Base-by-base conservation (phyloP, 164 flowering plant species). In the Aristolochia contorta region DNA sequence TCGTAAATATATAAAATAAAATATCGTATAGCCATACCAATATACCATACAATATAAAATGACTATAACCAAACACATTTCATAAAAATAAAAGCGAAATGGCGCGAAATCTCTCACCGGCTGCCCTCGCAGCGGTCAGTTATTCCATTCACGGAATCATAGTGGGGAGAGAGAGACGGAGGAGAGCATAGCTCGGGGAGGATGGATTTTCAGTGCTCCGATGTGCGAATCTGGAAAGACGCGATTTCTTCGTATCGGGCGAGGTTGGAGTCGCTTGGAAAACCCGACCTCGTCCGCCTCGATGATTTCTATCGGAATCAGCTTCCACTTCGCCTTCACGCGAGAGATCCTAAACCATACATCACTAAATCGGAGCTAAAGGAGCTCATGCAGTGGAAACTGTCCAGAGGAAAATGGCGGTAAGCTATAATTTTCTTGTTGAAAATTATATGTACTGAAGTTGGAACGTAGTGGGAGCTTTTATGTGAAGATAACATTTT, bases 381-480 rank as follows among this genome's bases (percentile, higher is more conserved):
- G 49, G 62, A 78, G 61, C 85, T 91, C 66, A 83, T 87, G 91
- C 78, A 80, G 60, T 91, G 95, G 96, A 91, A 87, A 78, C 93
- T 91, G 61, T 68, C 84, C 16, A 79, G 97, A 37, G 97, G 96
- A 0, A 87, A 87, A 70, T 86, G 89, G 93, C 72, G 97, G 89
- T 82, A 16, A 15, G 13, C 23, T 20, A 21, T 19, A 41, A 12
- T 46, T 18, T 12, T n/a, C 6, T 37, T 37, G 1, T 37, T 37
- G 43, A 37, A 6, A 10, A 3, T 37, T 37, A 3, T 37, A 3
- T 37, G 43, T 37, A 4, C 43, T 8, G 43, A 37, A 37, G 10
- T 37, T 37, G 43, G 43, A 37, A 37, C 12, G 1, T 37, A 3
- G 12, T 37, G 43, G 3, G 7, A 10, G 43, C 12, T 6, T 37